These are phyloP conservation scores for Aspergillus kassunensis DNA, from an alignment of 495 filamentous ascomycete genomes.

Conservation along the genomic window DNA sequence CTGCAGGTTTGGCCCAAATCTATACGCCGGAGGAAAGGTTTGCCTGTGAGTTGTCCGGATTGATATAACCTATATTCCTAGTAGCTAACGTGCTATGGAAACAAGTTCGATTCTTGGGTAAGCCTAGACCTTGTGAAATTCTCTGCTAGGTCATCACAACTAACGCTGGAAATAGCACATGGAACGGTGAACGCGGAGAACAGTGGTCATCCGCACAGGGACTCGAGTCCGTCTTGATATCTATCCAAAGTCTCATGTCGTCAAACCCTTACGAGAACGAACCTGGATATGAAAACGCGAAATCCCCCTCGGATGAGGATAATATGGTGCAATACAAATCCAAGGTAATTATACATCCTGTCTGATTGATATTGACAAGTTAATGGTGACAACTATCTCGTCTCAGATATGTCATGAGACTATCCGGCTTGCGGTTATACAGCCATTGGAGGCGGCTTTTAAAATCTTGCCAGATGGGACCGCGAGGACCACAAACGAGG, in stretches of 20 bases:
- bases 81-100: constrained; percentile 14
- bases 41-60: constrained; percentile 63
- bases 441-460: constrained; percentile 77
- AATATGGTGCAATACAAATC: constrained; percentile 75
- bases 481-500: constrained; percentile 23
- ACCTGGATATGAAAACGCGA: constrained; percentile 81
- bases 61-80: background rate
- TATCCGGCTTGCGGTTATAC: constrained; percentile 78
- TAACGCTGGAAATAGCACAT: constrained; percentile 64
- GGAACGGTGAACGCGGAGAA: constrained; percentile 83
- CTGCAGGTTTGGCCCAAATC: constrained; percentile 94
- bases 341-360: constrained; percentile 56
- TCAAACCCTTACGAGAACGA: constrained; percentile 94
- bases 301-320: constrained; percentile 63
- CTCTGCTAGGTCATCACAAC: background rate
- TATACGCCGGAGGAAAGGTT: constrained; percentile 86
- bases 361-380: background rate
- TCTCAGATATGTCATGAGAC: constrained; percentile 88
- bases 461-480: constrained; percentile 55
- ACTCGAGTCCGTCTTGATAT: constrained; percentile 88
- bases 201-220: constrained; percentile 96
- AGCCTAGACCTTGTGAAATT: background rate
- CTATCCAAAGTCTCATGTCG: constrained; percentile 95
- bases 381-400: background rate
- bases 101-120: constrained; percentile 88